These are phyloP conservation scores for Aspergillus ellipticus DNA, from an alignment of 495 filamentous ascomycete species.

Conservation along the genomic window DNA sequence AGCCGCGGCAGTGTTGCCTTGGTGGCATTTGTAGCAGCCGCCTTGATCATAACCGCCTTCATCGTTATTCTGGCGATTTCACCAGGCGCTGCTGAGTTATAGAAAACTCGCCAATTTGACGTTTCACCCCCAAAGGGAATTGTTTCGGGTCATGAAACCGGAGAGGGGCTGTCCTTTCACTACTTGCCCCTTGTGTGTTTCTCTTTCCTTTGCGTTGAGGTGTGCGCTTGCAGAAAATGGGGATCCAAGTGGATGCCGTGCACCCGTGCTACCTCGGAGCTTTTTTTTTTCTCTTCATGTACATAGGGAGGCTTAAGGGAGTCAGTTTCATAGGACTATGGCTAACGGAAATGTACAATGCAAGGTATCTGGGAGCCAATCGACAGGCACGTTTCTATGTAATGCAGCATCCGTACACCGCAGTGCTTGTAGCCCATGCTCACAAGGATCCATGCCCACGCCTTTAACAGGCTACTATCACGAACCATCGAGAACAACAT, in stretches of 20 bases:
- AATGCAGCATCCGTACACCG: background rate
- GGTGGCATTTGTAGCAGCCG: slow-evolving; percentile 63
- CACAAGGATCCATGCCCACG: background rate
- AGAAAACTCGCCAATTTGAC: background rate
- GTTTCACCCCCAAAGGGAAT: background rate
- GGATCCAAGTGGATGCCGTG: background rate
- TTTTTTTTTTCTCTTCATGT: background rate
- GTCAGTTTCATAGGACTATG: background rate
- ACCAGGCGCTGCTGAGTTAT: slow-evolving; percentile 45
- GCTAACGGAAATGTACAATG: background rate
- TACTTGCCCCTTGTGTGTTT: background rate
- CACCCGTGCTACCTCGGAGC: background rate
- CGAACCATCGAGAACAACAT: background rate
- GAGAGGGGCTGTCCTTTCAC: background rate
- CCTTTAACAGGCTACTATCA: no score
- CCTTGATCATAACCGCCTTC: slow-evolving; percentile 67
- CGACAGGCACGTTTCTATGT: background rate
- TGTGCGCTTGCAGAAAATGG: background rate
- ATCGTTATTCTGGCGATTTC: slow-evolving; percentile 68
- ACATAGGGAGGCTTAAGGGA: background rate
- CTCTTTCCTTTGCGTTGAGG: background rate
- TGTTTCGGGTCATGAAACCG: background rate
- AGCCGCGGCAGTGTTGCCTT: slow-evolving; percentile 82
- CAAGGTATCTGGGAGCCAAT: background rate
- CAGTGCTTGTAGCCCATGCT: background rate